Percentiles rank a stretch among this genome's conserved stretches.
These are phyloP conservation scores for Davidsoniella australis DNA, from an alignment of 2,329 filamentous ascomycete genomes.

Conservation along the genomic window DNA sequence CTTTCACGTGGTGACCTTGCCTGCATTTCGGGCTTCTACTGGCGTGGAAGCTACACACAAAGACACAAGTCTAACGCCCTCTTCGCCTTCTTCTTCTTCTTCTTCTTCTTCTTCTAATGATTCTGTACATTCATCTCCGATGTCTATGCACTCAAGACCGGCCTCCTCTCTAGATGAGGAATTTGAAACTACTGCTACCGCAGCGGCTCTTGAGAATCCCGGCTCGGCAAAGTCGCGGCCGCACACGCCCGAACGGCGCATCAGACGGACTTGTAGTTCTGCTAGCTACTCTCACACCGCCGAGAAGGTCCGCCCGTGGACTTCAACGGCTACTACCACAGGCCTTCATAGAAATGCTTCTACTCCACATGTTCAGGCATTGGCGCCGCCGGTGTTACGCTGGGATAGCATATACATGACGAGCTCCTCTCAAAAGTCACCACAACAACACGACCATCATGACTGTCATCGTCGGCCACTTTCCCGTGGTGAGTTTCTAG, in stretches of 20 bases:
- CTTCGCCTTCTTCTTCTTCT: neutral
- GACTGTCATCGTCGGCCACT: neutral
- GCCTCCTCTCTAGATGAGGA: too few species aligned
- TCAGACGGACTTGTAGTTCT: too few species aligned
- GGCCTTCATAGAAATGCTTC: neutral
- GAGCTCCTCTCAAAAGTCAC: neutral
- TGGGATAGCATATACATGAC: neutral
- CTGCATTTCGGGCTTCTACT: neutral
- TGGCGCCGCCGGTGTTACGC: neutral
- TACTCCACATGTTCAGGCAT: neutral
- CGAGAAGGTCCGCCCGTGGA: too few species aligned
- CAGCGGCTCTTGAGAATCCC: too few species aligned
- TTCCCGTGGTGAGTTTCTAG: conserved; percentile 7
- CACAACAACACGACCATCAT: neutral
- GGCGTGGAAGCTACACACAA: neutral
- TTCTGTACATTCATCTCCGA: too few species aligned
- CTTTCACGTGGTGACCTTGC: conserved; percentile 7
- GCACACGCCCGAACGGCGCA: too few species aligned
- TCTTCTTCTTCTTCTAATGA: neutral
- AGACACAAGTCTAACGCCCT: neutral
- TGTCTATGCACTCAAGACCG: too few species aligned
- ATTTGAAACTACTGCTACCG: too few species aligned
- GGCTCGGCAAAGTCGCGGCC: too few species aligned
- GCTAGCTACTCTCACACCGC: too few species aligned
- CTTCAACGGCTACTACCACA: neutral